Evolutionary conservation across 441 rosid species (phyloP), one percentile per base, ranked within the genome.

Genomic region (Aleurites moluccanus): DNA sequence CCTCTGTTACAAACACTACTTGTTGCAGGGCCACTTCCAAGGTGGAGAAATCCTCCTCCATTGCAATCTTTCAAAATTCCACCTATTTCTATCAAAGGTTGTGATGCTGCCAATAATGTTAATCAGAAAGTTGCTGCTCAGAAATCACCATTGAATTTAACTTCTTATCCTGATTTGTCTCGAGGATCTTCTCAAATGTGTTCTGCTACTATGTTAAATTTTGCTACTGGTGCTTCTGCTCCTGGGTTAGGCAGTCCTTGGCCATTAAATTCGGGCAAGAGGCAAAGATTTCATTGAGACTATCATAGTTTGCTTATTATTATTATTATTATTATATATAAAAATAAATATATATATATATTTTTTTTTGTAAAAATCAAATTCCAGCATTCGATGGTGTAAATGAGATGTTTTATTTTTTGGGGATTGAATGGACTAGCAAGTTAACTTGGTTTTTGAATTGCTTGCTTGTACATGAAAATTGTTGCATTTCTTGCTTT

Each of bases 11-110:
- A 86, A 52, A 88, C 93, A 1, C 88, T 93, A 50, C 85, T 93
- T 3, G 88, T 93, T 25, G 88, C 99, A 0, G 98, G 97, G 25
- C 97, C 95, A 0, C 90, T 96, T 52, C 99, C 99, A 13, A 81
- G 76, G 76, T 96, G 99, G 98, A 80, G 97, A 73, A 93, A 96
- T 47, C 99, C 98, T 28, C 99, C 99, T 21, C 92, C 95, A 57
- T 40, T 84, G 70, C 89, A 88, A 40, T 55, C 84, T 1, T 79
- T 88, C 75, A 86, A 85, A 78, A 85, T 87, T 57, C 95, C 91
- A 0, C 82, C 86, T 1, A 81, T 86, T 78, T 80, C 88, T 2
- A 80, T 84, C 56, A 77, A 78, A 44, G 82, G 79, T 2, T 78
- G 67, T 72, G 83, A 77, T 44, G 73, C 70, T 16, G 56, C 55